These are phyloP conservation scores for Yamadazyma akitaensis DNA, from an alignment of 805 yeast genomes.

Conservation along the genomic window DNA sequence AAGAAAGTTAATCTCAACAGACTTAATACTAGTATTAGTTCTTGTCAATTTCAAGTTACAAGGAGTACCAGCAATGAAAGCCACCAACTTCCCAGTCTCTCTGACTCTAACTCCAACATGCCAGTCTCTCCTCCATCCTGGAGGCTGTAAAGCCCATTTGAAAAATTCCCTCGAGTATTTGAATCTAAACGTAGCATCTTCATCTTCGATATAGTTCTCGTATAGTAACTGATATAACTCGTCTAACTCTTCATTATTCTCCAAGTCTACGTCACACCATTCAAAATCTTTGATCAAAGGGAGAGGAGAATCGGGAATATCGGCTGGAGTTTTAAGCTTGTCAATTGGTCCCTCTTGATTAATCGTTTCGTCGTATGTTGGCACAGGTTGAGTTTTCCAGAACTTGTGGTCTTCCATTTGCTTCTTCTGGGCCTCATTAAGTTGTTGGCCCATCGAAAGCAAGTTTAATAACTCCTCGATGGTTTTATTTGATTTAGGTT, in stretches of 20 bases:
- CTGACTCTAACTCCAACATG: slow-evolving; percentile 89
- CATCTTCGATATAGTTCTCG: slow-evolving; percentile 93
- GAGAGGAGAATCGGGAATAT: slow-evolving; percentile 67
- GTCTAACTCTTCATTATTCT: slow-evolving; percentile 51
- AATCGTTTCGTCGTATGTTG: slow-evolving; percentile 65
- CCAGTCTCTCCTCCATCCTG: slow-evolving; percentile 90
- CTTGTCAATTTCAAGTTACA: slow-evolving; percentile 60
- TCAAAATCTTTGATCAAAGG: slow-evolving; percentile 77
- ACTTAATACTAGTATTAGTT: slow-evolving; percentile 42
- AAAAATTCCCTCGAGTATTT: slow-evolving; percentile 80
- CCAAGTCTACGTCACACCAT: slow-evolving; percentile 78
- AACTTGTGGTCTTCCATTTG: slow-evolving; percentile 89
- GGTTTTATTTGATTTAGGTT: slow-evolving; percentile 13
- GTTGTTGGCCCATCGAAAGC: slow-evolving; percentile 51
- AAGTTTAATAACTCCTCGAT: slow-evolving; percentile 60
- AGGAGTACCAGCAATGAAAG: slow-evolving; percentile 91
- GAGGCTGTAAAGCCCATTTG: slow-evolving; percentile 91
- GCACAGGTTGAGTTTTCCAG: slow-evolving; percentile 98
- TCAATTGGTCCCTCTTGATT: slow-evolving; percentile 82
- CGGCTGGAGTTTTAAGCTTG: slow-evolving; percentile 58
- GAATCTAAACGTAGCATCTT: slow-evolving; percentile 87
- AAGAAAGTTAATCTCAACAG: slow-evolving; percentile 89
- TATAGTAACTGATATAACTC: slow-evolving; percentile 79
- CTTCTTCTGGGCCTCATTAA: slow-evolving; percentile 57
- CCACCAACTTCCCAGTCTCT: slow-evolving; percentile 73